Conservation (phyloP, 2,329 filamentous ascomycete genomes). For the Teratosphaeria zuluensis region DNA sequence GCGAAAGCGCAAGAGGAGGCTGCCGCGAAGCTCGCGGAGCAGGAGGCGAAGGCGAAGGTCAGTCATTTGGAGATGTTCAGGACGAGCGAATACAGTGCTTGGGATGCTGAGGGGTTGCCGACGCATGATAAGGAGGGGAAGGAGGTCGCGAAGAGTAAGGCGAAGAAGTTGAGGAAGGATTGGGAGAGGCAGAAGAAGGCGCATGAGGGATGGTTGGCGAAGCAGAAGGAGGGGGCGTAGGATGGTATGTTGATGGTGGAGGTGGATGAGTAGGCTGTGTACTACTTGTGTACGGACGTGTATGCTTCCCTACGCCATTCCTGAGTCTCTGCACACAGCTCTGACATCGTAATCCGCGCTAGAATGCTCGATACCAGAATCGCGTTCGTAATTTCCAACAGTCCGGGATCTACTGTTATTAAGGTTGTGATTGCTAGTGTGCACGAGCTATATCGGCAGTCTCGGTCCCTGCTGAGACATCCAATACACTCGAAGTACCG, state of each 20-base stretch:
- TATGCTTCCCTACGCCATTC: no score
- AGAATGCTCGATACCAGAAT: no score
- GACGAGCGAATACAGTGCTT: constrained; percentile 57
- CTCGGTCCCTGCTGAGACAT: no score
- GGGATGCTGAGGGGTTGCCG: constrained; percentile 76
- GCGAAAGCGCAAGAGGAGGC: constrained; percentile 41
- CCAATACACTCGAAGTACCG: no score
- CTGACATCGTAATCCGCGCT: no score
- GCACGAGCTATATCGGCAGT: no score
- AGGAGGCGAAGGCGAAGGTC: constrained; percentile 46
- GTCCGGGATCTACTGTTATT: no score
- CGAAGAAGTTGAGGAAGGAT: constrained; percentile 78
- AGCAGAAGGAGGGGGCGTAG: not conserved
- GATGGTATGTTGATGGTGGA: not conserved
- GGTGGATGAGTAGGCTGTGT: not conserved
- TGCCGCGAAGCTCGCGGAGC: constrained; percentile 38
- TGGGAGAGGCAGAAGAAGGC: constrained; percentile 86
- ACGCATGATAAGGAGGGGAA: constrained; percentile 66
- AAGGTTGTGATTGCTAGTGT: no score
- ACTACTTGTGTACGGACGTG: no score
- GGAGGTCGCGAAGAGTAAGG: constrained; percentile 68
- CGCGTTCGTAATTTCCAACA: no score
- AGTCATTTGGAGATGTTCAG: constrained; percentile 50
- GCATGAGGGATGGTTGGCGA: constrained; percentile 52
- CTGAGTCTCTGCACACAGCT: no score